Percentiles rank a stretch among this genome's conserved stretches.
phyloP scores from a whole-genome alignment of 176 grass and related monocot species.

The Lolium multiflorum region DNA sequence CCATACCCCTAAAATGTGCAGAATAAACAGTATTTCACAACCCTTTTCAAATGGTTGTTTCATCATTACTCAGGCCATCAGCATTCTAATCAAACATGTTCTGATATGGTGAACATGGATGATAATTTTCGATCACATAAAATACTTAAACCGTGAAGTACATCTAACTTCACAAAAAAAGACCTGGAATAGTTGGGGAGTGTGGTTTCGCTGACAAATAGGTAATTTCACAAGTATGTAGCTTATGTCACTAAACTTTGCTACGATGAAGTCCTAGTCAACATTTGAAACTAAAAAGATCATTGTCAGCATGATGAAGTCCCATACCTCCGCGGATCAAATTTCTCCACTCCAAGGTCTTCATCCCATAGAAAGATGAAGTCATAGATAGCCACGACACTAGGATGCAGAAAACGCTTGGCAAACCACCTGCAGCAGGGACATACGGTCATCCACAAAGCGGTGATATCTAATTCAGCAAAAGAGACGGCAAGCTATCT shows the following conservation, averaged over 20 bases:
- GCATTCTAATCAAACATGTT: not conserved
- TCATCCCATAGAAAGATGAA: constrained; percentile 99
- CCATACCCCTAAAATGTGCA: not conserved
- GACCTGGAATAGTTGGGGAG: not conserved
- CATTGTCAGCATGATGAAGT: not conserved
- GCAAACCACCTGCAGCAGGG: constrained; percentile 89
- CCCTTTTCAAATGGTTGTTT: not conserved
- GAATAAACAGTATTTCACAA: not conserved
- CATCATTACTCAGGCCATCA: not conserved
- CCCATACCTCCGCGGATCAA: constrained; percentile 77
- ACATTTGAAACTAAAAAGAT: not conserved
- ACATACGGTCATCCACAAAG: constrained; percentile 4
- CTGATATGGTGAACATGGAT: not conserved
- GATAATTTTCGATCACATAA: no score
- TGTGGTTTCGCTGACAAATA: not conserved
- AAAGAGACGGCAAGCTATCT: not conserved
- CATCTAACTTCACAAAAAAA: not conserved
- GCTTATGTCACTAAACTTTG: not conserved
- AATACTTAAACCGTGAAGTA: not conserved
- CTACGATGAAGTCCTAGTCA: not conserved
- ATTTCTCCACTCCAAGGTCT: constrained; percentile 94
- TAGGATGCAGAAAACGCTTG: constrained; percentile 92
- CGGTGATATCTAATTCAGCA: not conserved
- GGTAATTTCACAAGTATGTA: not conserved
- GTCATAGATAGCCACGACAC: constrained; percentile 77